Conservation (phyloP, 1,284 basidiomycete genomes). For the Mycena sp. region DNA sequence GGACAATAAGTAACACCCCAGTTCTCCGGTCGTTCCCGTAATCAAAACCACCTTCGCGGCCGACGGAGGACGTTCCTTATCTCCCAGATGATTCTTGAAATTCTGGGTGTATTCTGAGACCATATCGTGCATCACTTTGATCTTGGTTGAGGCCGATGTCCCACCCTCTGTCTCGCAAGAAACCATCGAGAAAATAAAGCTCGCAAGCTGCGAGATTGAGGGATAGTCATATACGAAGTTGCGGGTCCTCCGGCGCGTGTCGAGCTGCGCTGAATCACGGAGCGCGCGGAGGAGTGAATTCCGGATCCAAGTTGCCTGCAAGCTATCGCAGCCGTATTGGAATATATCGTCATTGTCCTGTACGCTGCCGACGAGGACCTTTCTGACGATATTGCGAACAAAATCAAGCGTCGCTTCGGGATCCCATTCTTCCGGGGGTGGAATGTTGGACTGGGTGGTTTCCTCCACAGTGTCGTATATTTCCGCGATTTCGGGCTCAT, state of each 20-base stretch:
- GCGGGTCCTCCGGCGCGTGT: conserved; percentile 27
- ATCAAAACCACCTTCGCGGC: conserved; percentile 3
- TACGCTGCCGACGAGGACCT: conserved; percentile 35
- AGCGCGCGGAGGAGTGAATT: conserved; percentile 38
- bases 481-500: conserved; percentile 45
- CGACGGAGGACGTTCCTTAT: background rate
- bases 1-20: conserved; percentile 11
- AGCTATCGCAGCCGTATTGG: conserved; percentile 52
- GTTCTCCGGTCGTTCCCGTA: conserved; percentile 22
- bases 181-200: background rate
- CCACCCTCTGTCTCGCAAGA: background rate
- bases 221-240: conserved; percentile 40
- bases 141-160: background rate
- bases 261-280: conserved; percentile 30
- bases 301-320: conserved; percentile 43
- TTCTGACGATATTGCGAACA: conserved; percentile 38
- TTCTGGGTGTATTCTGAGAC: conserved; percentile 1
- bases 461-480: conserved; percentile 43
- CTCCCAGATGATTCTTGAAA: background rate
- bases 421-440: conserved; percentile 42
- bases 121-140: background rate
- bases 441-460: conserved; percentile 32
- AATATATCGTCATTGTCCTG: conserved; percentile 50
- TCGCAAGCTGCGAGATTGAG: conserved; percentile 26
- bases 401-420: conserved; percentile 33